phyloP scores from a whole-genome alignment of 768 basidiomycete genomes.

The Leccinum subgranulosum region DNA sequence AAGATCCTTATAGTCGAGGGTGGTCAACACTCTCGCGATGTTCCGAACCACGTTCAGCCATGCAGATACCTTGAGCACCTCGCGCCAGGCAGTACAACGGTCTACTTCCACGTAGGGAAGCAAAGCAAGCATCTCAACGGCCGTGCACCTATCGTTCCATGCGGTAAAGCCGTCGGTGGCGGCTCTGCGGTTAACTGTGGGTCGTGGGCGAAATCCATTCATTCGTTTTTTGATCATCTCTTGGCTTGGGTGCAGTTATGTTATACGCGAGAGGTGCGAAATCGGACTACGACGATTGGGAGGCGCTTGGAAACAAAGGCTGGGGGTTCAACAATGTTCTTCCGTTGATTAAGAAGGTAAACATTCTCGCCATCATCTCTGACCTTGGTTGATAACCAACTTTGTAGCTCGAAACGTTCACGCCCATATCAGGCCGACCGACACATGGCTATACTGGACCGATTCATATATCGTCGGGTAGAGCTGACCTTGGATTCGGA shows the following conservation, averaged over 20 bases:
- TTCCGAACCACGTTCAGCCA: conserved; percentile 50
- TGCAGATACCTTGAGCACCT: conserved; percentile 48
- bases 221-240: neutral
- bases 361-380: neutral
- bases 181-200: conserved; percentile 61
- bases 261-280: conserved; percentile 57
- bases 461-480: conserved; percentile 17
- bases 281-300: conserved; percentile 67
- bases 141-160: conserved; percentile 42
- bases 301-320: conserved; percentile 46
- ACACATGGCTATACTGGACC: conserved; percentile 37
- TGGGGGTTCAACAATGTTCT: conserved; percentile 60
- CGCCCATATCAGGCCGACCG: conserved; percentile 27
- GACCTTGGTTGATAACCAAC: conserved; percentile 38
- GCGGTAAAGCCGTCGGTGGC: conserved; percentile 56
- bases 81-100: conserved; percentile 36
- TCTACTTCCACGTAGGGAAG: conserved; percentile 39
- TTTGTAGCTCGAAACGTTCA: conserved; percentile 43
- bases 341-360: conserved; percentile 56
- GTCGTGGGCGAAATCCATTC: conserved; percentile 1
- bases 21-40: conserved; percentile 49
- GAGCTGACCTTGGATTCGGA: conserved; percentile 13
- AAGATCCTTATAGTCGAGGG: conserved; percentile 62
- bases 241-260: conserved; percentile 26
- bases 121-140: conserved; percentile 43